Conservation (phyloP, 768 basidiomycete genomes). For the Favolaschia claudopus region DNA sequence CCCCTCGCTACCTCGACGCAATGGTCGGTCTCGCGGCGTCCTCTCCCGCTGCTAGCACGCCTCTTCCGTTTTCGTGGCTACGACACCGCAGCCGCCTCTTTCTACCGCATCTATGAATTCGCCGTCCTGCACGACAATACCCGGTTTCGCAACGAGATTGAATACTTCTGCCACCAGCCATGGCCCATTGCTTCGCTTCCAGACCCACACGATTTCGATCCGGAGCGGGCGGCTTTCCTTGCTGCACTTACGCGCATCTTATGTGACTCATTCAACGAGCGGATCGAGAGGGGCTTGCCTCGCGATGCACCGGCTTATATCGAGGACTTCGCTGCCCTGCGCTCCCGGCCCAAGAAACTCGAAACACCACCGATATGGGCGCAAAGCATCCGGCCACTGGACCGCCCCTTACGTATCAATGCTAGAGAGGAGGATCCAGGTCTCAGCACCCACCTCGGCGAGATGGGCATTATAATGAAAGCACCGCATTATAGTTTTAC, state of each 20-base stretch:
- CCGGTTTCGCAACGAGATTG: conserved; percentile 41
- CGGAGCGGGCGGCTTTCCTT: conserved; percentile 34
- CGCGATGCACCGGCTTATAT: conserved; percentile 42
- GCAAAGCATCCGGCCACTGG: conserved; percentile 1
- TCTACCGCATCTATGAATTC: conserved; percentile 43
- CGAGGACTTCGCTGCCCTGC: conserved; percentile 39
- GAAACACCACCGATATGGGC: conserved; percentile 39
- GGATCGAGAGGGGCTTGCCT: conserved; percentile 39
- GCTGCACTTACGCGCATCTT: conserved; percentile 37
- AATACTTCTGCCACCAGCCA: conserved; percentile 39
- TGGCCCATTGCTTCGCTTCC: conserved; percentile 28
- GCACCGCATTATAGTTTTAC: background rate
- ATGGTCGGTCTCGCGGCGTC: background rate
- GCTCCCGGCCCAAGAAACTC: conserved; percentile 35
- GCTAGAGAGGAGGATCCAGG: conserved; percentile 2
- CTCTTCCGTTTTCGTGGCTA: background rate
- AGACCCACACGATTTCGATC: conserved; percentile 28
- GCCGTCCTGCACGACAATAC: conserved; percentile 33
- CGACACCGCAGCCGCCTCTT: conserved; percentile 38
- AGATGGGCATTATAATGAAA: background rate
- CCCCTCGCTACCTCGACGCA: background rate
- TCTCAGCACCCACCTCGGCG: background rate
- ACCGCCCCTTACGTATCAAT: background rate
- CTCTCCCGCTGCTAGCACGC: background rate
- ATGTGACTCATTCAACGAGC: conserved; percentile 36